A percentile compares a stretch with the other conserved stretches of the same genome.
Evolutionary conservation across 257 asterid genomes (phyloP).

Genomic region (Ocimum tenuiflorum): DNA sequence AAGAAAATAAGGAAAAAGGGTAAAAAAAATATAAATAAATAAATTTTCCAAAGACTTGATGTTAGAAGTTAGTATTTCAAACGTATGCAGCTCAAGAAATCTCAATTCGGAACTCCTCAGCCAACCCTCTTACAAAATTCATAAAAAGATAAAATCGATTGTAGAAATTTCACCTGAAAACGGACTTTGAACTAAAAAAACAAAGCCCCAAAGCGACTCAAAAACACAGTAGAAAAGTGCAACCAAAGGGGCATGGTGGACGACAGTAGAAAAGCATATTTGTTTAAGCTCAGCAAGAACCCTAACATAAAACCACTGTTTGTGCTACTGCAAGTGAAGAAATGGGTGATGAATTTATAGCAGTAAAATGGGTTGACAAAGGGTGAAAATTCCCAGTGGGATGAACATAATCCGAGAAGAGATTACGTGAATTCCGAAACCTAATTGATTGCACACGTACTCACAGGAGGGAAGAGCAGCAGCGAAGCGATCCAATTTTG

Average conservation of each 20-base stretch:
- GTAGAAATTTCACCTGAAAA: constrained; percentile 22
- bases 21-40: background rate
- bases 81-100: background rate
- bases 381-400: constrained; percentile 10
- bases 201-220: constrained; percentile 12
- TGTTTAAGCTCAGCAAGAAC: no score
- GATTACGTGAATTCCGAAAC: constrained; percentile 22
- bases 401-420: constrained; percentile 12
- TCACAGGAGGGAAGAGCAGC: constrained; percentile 25
- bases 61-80: background rate
- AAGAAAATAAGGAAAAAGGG: no score
- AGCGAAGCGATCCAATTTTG: constrained; percentile 11
- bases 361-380: constrained; percentile 1
- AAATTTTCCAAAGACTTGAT: background rate
- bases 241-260: background rate
- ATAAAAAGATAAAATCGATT: background rate
- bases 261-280: background rate
- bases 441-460: constrained; percentile 27
- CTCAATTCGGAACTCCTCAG: no score
- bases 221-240: constrained; percentile 15
- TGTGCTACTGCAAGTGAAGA: constrained; percentile 5
- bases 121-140: background rate
- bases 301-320: no score
- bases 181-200: background rate
- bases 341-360: constrained; percentile 19